Conservation (phyloP, 768 basidiomycete species). For the Dentipellis sp. region DNA sequence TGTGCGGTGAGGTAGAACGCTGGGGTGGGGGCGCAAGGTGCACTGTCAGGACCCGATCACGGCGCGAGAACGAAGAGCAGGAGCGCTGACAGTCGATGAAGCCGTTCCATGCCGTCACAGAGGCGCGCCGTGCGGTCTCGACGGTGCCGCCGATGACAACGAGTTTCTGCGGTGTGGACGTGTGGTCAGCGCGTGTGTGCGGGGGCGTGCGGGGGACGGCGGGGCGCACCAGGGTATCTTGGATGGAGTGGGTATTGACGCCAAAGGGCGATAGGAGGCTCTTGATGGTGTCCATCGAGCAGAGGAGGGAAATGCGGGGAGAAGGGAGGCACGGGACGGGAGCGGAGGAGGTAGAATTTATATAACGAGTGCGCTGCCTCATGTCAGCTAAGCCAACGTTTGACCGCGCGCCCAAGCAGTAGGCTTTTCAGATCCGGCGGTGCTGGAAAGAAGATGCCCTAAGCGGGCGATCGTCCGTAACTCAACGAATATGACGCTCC, state of each 20-base stretch:
- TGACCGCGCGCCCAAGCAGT: neutral
- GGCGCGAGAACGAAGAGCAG: neutral
- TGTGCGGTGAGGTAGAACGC: conserved; percentile 88
- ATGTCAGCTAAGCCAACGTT: conserved; percentile 7
- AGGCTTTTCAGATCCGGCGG: neutral
- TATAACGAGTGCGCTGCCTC: conserved; percentile 15
- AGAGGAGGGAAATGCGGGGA: conserved; percentile 10
- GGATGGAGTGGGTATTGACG: conserved; percentile 58
- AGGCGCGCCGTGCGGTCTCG: conserved; percentile 74
- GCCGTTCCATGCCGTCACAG: conserved; percentile 81
- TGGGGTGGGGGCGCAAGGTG: conserved; percentile 20
- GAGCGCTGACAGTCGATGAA: conserved; percentile 69
- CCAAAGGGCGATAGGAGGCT: conserved; percentile 60
- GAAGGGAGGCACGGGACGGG: conserved; percentile 1
- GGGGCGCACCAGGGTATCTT: conserved; percentile 63
- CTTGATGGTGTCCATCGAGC: conserved; percentile 60
- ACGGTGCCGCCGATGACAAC: conserved; percentile 87
- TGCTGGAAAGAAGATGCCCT: neutral
- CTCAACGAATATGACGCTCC: neutral
- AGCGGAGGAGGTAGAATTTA: conserved; percentile 11
- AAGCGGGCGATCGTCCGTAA: neutral
- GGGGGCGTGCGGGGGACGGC: neutral
- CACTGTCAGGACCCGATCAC: conserved; percentile 8
- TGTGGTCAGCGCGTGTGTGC: neutral
- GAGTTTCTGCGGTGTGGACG: conserved; percentile 50